These are phyloP conservation scores for Acorus gramineus DNA, from an alignment of 106 monocot species.

Conservation along the genomic window DNA sequence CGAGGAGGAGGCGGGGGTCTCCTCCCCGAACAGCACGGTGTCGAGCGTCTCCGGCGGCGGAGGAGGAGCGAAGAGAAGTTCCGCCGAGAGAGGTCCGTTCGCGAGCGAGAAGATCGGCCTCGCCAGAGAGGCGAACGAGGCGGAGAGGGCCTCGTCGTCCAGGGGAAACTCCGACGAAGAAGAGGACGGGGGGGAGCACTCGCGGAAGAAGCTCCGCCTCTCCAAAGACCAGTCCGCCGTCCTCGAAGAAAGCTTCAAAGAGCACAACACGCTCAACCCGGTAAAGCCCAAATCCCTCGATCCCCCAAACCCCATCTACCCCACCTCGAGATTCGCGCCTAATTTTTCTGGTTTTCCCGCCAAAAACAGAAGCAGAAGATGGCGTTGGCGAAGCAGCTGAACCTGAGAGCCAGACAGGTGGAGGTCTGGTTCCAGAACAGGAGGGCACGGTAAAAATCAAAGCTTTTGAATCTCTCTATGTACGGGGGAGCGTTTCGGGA, in stretches of 20 bases:
- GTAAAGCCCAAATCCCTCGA: constrained; percentile 15
- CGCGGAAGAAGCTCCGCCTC: constrained; percentile 70
- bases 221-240: constrained; percentile 67
- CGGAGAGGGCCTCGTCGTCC: constrained; percentile 10
- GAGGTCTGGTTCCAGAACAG: constrained; percentile 93
- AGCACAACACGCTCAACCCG: constrained; percentile 75
- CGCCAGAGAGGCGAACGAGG: constrained; percentile 8
- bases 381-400: constrained; percentile 60
- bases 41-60: constrained; percentile 16
- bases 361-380: constrained; percentile 61
- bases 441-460: constrained; percentile 43
- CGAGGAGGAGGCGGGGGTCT: constrained; percentile 22
- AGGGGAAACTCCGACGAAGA: constrained; percentile 30
- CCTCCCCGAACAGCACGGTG: constrained; percentile 34
- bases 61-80: not conserved
- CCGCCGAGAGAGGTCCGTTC: no score
- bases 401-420: constrained; percentile 63
- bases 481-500: no score
- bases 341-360: not conserved
- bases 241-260: constrained; percentile 77
- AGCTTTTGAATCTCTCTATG: no score
- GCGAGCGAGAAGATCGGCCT: no score
- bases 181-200: constrained; percentile 38
- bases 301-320: no score
- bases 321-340: not conserved